Base-by-base conservation (phyloP, 2,329 filamentous ascomycete species). In the Penicillium decumbens region DNA sequence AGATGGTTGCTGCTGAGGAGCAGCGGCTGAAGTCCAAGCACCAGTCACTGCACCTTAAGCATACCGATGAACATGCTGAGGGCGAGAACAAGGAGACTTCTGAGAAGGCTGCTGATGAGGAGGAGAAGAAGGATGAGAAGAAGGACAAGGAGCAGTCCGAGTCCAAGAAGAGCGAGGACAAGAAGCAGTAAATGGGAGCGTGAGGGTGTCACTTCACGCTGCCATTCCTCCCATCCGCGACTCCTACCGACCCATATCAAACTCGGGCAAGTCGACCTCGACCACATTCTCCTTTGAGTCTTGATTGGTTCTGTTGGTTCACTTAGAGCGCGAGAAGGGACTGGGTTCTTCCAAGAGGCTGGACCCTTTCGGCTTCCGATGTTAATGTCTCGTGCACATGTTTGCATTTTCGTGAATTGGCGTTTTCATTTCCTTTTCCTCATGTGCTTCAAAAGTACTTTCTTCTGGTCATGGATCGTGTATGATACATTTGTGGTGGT, bases 1-100 rank as follows among this genome's bases (percentile, higher is more conserved):
- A 77, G 44, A 77, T 77, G 75, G 73, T 77, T 51, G 72, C 69
- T 45, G 71, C 70, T 4, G 72, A 77, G 60, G 75, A 77, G 61
- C 53, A 72, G 47, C 65, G 74, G 35, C 57, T 77, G 49, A 75
- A 73, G 59, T 61, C 65, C 15, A 68, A 72, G 52, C 67, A 75
- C 42, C 56, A 67, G 52, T 59, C 64, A n/a, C 51, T 72, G 29
- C 68, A 68, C 41, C 60, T 65, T 30, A 57, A 64, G 41, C 58
- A 66, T 13, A 60, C 13, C 3, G 29, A 63, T 13, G 58, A 57
- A 41, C 47, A 55, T 1, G 43, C 43, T 1, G 35, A 56, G 10
- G 43, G 50, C 7, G 43, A 51, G 47, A 50, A 60, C 50, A 24
- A 49, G 33, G 48, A 60, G 29, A 38, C 60, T 28, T 54, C 56